phyloP scores from a whole-genome alignment of 208 protist species.

The Jaenimonas drosophilae region DNA sequence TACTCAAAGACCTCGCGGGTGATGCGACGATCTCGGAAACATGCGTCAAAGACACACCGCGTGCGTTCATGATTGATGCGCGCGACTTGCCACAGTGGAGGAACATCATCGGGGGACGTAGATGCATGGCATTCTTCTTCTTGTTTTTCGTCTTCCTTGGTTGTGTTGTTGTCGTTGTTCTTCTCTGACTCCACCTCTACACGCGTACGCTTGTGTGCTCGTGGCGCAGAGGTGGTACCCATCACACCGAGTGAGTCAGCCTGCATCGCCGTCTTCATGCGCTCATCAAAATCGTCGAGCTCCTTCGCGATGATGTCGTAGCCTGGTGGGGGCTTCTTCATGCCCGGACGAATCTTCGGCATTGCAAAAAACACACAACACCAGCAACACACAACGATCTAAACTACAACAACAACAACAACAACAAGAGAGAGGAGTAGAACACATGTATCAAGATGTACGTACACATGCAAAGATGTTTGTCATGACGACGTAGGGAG shows the following conservation, averaged over 20 bases:
- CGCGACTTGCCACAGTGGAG: conserved; percentile 72
- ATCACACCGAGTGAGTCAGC: conserved; percentile 52
- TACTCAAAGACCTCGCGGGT: conserved; percentile 69
- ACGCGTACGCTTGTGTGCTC: neutral
- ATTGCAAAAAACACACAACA: too few relatives aligned
- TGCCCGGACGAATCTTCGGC: conserved; percentile 69
- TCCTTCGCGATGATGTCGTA: conserved; percentile 52
- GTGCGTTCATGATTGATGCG: conserved; percentile 76
- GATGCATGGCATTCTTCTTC: conserved; percentile 1
- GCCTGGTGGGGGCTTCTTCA: conserved; percentile 68
- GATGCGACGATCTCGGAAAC: conserved; percentile 30
- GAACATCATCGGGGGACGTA: too few relatives aligned
- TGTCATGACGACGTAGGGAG: too few relatives aligned
- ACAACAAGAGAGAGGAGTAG: neutral
- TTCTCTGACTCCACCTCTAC: conserved; percentile 6
- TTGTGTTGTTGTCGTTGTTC: neutral
- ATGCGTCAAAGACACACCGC: conserved; percentile 68
- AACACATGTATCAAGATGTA: neutral
- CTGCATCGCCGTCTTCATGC: conserved; percentile 61
- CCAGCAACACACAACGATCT: too few relatives aligned
- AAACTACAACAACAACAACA: neutral
- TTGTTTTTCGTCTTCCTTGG: neutral
- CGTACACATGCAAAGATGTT: too few relatives aligned
- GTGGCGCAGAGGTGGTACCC: conserved; percentile 3
- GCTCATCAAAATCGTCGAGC: conserved; percentile 58